Evolutionary conservation across 2,329 filamentous ascomycete species (phyloP).

Genomic region (Fusarium circinatum): DNA sequence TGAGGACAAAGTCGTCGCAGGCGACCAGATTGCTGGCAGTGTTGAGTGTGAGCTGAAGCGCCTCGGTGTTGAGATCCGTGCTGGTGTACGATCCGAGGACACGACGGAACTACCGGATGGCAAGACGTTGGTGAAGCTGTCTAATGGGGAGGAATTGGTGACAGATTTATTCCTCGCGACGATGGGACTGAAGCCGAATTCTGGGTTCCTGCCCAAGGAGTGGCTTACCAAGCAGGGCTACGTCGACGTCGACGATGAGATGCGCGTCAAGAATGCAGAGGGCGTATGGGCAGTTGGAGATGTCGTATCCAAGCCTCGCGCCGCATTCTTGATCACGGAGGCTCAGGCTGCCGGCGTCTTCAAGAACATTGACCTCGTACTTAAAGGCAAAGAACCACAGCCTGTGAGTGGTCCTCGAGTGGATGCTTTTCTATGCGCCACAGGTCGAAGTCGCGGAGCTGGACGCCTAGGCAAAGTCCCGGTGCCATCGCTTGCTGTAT

Average conservation of each 20-base stretch:
- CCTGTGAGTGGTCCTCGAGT: conserved; percentile 59
- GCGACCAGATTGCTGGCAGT: conserved; percentile 55
- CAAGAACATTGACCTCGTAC: conserved; percentile 62
- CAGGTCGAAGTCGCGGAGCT: conserved; percentile 61
- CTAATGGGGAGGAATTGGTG: conserved; percentile 57
- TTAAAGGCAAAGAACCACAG: conserved; percentile 57
- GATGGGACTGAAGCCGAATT: conserved; percentile 65
- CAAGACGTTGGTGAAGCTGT: conserved; percentile 60
- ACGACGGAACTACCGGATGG: conserved; percentile 51
- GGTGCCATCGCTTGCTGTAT: conserved; percentile 62
- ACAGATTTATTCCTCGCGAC: conserved; percentile 69
- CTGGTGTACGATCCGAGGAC: conserved; percentile 53
- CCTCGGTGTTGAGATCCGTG: conserved; percentile 61
- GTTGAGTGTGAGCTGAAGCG: conserved; percentile 61
- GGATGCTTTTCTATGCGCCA: conserved; percentile 60
- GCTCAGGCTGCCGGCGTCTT: conserved; percentile 64
- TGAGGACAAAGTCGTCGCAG: conserved; percentile 54
- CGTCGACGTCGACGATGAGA: conserved; percentile 61
- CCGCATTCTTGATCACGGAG: conserved; percentile 69
- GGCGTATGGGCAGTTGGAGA: conserved; percentile 66
- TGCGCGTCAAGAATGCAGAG: conserved; percentile 57
- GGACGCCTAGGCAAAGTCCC: conserved; percentile 60
- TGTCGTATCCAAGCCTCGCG: conserved; percentile 60
- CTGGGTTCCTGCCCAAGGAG: conserved; percentile 59
- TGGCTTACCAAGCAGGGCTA: conserved; percentile 58